Base-by-base conservation (phyloP, 495 filamentous ascomycete genomes). In the Aspergillus nanangensis region DNA sequence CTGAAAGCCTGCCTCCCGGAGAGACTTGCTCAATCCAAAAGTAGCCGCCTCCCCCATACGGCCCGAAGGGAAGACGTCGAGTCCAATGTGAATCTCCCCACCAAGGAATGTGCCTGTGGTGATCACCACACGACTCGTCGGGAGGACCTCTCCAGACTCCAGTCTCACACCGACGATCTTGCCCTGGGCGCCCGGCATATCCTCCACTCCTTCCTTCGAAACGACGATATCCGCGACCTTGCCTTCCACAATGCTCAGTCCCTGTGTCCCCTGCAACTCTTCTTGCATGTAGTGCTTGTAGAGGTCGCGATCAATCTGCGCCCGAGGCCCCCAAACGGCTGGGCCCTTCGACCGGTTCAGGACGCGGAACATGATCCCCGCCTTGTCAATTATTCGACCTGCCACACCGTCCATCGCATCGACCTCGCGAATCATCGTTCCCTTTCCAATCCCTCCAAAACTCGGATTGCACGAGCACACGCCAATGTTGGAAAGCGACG, bases 391-490 rank as follows among this genome's bases (percentile, higher is more conserved):
- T 21, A 96, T 88, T 8, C 89, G 78, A 2, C 90, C 92, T 0
- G 86, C 85, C 8, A 98, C 76, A 2, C 93, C 93, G 62, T 98
- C 93, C 54, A 98, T 78, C 0, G 93, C 94, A 69, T 98, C 93
- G 22, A 98, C 83, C 63, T 98, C 93, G 2, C 92, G 83, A 25
- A 98, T 71, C 77, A 98, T 97, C 13, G 87, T 96, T 8, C 93
- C 93, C 65, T 98, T 98, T n/a, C 93, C 93, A 54, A 98, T 98
- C 24, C 93, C 93, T 37, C 93, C 93, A 61, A 98, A 95, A 46
- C 87, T 93, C 21, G 93, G 93, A 65, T 98, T 98, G 72, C 93
- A 98, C 41, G 92, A 96, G 68, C 94, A 97, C 17, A 92, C 86
- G 27, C 93, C 93, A 21, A 98, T 84, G 56, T 96, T 95, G 40